These are phyloP conservation scores for Ajuga chamaepitys DNA, from an alignment of 257 asterid genomes.

Conservation along the genomic window DNA sequence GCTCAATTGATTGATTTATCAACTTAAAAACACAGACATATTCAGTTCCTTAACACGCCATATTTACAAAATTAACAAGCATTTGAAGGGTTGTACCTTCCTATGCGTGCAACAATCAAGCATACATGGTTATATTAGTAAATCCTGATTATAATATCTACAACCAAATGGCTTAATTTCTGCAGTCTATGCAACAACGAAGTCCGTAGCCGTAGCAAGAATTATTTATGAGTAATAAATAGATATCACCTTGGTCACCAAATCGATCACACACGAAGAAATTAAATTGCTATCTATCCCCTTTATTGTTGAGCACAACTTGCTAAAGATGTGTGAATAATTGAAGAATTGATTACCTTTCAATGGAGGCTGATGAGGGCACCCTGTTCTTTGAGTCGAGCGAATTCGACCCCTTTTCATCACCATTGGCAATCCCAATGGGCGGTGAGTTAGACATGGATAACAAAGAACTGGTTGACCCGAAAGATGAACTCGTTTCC, in stretches of 20 bases:
- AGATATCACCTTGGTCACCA: background rate
- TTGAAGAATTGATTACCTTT: slow-evolving; percentile 39
- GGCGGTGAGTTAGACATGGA: slow-evolving; percentile 66
- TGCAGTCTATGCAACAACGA: background rate
- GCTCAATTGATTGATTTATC: background rate
- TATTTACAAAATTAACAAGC: background rate
- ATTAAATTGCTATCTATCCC: background rate
- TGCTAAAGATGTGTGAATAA: background rate
- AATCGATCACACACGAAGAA: background rate
- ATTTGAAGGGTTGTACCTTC: background rate
- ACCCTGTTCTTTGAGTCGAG: slow-evolving; percentile 46
- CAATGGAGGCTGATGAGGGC: slow-evolving; percentile 63
- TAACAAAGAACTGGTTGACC: slow-evolving; percentile 59
- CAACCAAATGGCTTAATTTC: background rate
- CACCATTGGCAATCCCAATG: slow-evolving; percentile 35
- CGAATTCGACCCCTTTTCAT: slow-evolving; percentile 41
- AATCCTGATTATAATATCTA: background rate
- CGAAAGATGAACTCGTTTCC: slow-evolving; percentile 82
- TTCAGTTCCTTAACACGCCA: background rate
- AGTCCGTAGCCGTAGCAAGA: background rate
- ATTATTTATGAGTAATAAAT: background rate
- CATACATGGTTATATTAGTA: background rate
- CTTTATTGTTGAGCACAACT: background rate
- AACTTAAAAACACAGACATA: background rate
- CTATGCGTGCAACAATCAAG: background rate